phyloP scores from a whole-genome alignment of 202 grass and related monocot genomes.

The Carex arenaria region DNA sequence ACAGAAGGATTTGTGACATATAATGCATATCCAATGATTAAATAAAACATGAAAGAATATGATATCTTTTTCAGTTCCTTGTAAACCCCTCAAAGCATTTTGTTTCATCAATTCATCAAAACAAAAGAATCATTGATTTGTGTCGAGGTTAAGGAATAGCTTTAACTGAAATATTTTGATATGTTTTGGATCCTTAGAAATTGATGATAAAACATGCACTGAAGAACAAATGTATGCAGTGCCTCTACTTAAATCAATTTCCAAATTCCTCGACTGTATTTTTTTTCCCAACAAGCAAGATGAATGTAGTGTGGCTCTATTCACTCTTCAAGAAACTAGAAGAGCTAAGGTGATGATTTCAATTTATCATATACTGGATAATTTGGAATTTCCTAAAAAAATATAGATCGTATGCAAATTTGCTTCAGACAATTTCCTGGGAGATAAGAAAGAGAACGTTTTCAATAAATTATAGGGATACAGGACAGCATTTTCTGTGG shows the following conservation, averaged over 20 bases:
- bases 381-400: neutral
- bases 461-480: neutral
- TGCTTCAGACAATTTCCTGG: neutral
- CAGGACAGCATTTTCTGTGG: neutral
- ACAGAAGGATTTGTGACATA: neutral
- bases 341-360: neutral
- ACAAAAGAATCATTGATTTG: neutral
- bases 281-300: neutral
- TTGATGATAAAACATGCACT: neutral
- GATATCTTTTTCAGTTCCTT: neutral
- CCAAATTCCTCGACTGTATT: neutral
- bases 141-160: neutral
- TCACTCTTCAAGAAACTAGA: neutral
- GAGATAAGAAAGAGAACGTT: neutral
- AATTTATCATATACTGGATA: neutral
- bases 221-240: neutral
- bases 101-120: neutral
- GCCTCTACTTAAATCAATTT: neutral
- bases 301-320: neutral
- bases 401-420: neutral
- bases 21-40: neutral
- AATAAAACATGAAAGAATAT: neutral
- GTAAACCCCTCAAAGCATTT: neutral
- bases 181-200: neutral
- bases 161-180: neutral